These are phyloP conservation scores for Metarhizium guizhouense DNA, from an alignment of 2,329 filamentous ascomycete genomes.

Conservation along the genomic window DNA sequence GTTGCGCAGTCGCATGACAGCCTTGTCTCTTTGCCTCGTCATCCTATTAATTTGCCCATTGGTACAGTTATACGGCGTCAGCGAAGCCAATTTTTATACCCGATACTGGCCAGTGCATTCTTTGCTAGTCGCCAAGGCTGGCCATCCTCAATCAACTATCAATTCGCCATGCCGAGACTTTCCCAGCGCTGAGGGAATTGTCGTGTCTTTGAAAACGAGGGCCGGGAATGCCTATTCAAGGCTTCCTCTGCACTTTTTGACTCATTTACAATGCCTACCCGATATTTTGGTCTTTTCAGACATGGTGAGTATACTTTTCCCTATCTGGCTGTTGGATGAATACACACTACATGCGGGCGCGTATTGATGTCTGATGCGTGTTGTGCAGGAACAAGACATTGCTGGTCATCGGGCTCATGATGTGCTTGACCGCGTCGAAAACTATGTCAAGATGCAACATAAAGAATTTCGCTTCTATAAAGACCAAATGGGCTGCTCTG, in stretches of 20 bases:
- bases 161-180: conserved; percentile 30
- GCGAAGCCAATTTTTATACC: conserved; percentile 6
- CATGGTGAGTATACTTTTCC: conserved; percentile 19
- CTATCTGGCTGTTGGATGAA: not conserved
- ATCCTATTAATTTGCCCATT: not conserved
- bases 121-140: conserved; percentile 16
- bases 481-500: conserved; percentile 35
- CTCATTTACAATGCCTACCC: conserved; percentile 42
- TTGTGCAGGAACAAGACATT: conserved; percentile 36
- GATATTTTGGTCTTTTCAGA: conserved; percentile 51
- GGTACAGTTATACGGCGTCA: not conserved
- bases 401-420: conserved; percentile 35
- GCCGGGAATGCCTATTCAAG: conserved; percentile 46
- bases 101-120: conserved; percentile 23
- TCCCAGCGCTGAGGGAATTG: conserved; percentile 32
- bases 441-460: conserved; percentile 26
- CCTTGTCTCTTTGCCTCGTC: not conserved
- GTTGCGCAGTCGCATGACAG: not conserved
- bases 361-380: not conserved
- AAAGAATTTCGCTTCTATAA: conserved; percentile 38
- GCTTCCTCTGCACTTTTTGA: conserved; percentile 46
- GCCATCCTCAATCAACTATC: conserved; percentile 27
- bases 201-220: conserved; percentile 51
- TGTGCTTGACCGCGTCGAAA: conserved; percentile 29
- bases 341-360: not conserved